These are phyloP conservation scores for Gyromitra esculenta DNA, from an alignment of 2,329 filamentous ascomycete genomes.

Conservation along the genomic window DNA sequence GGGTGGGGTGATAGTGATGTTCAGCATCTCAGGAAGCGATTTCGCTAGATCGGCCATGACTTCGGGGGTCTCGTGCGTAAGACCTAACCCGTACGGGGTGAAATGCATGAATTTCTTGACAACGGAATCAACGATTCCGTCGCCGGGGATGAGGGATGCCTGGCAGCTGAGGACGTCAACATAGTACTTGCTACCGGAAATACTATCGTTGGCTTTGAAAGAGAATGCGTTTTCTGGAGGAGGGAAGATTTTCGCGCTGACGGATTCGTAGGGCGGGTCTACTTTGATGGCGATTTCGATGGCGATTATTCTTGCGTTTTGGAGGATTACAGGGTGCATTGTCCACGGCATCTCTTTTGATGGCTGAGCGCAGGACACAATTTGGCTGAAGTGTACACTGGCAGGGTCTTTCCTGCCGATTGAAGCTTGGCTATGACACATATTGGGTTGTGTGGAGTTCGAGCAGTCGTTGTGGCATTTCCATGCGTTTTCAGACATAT, in stretches of 20 bases:
- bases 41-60: conserved; percentile 26
- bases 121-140: conserved; percentile 46
- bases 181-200: conserved; percentile 42
- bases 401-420: conserved; percentile 27
- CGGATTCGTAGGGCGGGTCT: conserved; percentile 44
- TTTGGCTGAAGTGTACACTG: conserved; percentile 31
- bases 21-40: conserved; percentile 41
- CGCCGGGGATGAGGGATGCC: conserved; percentile 42
- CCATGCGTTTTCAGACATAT: conserved; percentile 38
- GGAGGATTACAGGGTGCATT: conserved; percentile 8
- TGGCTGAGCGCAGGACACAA: conserved; percentile 42
- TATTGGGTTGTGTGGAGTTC: conserved; percentile 30
- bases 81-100: conserved; percentile 40
- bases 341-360: conserved; percentile 5
- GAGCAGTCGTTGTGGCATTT: conserved; percentile 33
- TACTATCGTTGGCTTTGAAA: conserved; percentile 40
- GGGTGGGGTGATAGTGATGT: conserved; percentile 43
- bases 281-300: conserved; percentile 49
- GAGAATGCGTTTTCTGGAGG: conserved; percentile 36
- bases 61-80: conserved; percentile 6
- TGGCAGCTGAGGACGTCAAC: conserved; percentile 43
- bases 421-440: conserved; percentile 43
- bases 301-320: conserved; percentile 22
- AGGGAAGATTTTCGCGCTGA: conserved; percentile 23
- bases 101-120: conserved; percentile 52